A percentile compares a stretch with the other conserved stretches of the same genome.
phyloP scores from a whole-genome alignment of 768 basidiomycete genomes.

The Coprinopsis strossmayeri region DNA sequence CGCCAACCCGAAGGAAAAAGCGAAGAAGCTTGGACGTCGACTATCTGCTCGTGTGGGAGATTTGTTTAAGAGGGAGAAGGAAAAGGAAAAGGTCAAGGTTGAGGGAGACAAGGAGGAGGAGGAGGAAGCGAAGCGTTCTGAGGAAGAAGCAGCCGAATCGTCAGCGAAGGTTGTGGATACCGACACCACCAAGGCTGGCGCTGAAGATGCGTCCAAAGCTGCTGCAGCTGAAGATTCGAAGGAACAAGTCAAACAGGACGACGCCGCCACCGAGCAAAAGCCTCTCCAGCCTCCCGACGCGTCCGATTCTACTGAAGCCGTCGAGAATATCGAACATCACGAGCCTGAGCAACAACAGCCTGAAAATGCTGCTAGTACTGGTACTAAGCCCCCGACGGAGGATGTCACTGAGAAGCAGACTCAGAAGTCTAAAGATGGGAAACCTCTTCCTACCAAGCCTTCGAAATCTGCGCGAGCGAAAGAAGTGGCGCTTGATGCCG shows the following conservation, averaged over 20 bases:
- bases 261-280: background rate
- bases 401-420: background rate
- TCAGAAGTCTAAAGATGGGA: background rate
- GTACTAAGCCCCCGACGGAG: background rate
- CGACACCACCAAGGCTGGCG: too few species aligned
- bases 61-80: conserved; percentile 1
- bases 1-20: background rate
- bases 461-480: conserved; percentile 1
- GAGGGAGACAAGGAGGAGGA: background rate
- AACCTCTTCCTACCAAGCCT: conserved; percentile 9
- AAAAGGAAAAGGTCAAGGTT: background rate
- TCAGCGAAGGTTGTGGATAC: background rate
- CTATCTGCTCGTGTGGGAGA: conserved; percentile 7
- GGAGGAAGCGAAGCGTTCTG: background rate
- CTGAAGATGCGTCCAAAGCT: background rate
- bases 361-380: background rate
- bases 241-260: too few species aligned
- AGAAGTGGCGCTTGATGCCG: conserved; percentile 4
- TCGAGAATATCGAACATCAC: background rate
- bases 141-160: background rate
- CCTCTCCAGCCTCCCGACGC: background rate
- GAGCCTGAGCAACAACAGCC: background rate
- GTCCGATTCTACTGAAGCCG: background rate
- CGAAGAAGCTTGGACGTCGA: conserved; percentile 5
- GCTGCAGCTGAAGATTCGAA: background rate